Base-by-base conservation (phyloP, 1,139 yeast species). In the Pichia sp. region DNA sequence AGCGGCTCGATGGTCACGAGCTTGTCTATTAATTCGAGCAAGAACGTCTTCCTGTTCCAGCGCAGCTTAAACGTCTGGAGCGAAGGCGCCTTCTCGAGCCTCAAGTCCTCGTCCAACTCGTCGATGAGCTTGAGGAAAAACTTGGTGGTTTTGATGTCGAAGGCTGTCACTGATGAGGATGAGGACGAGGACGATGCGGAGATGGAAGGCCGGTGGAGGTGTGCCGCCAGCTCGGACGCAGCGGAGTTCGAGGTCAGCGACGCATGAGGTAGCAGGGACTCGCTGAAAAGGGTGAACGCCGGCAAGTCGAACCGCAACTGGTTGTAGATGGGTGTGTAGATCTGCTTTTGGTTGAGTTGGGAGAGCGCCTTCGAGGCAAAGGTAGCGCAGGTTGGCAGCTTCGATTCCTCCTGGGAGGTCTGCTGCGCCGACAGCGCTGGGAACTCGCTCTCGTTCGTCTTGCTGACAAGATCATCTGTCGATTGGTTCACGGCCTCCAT, bases 1-100 rank as follows among this genome's bases (percentile, higher is more conserved):
- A 92, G 79, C 1, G 99, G 98, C 69, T 91, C 97, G 45, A 93
- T 84, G 14, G 84, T 78, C 7, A 89, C 91, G 49, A 86, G 78
- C 6, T 96, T 96, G 53, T 91, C 97, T 45, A 87, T 77, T 60
- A 92, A 77, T 40, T 85, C 79, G 52, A 76, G 72, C 75, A 59
- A 89, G 78, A 46, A 82, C 76, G 62, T 84, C 76, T 58, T 80
- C 75, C 55, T 65, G 61, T 44, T 76, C 78, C 52, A 83, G 72
- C 83, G 85, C 82, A 53, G 84, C 68, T 10, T 57, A 1, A 56
- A 36, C 6, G 53, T 41, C 46, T 56, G 59, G 27, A 59, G 48
- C 2, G 84, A 84, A 2, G 85, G 83, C 0, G 90, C 83, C 49
- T 71, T 67, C 57, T 84, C 90, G 20, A 85, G 69, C 53, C 82